phyloP scores from a whole-genome alignment of 495 filamentous ascomycete species.

The Recurvomyces mirabilis region DNA sequence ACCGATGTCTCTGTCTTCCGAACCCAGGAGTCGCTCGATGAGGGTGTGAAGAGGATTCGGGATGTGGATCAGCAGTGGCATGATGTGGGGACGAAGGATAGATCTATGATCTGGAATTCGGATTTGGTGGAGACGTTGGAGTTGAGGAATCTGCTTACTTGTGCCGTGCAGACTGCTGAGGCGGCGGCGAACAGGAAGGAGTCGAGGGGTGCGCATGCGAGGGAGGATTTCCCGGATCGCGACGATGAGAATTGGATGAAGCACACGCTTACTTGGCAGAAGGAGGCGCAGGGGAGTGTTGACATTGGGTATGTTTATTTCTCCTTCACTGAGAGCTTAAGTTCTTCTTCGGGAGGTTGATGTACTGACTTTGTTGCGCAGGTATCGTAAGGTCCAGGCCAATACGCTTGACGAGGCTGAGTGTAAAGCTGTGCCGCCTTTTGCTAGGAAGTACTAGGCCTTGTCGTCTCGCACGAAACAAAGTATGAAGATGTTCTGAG shows the following conservation, averaged over 20 bases:
- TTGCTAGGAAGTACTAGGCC: conserved; percentile 33
- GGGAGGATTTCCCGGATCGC: conserved; percentile 89
- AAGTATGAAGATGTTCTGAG: too few relatives aligned
- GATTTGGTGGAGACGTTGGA: conserved; percentile 95
- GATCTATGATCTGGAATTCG: conserved; percentile 99
- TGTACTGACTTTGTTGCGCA: too few relatives aligned
- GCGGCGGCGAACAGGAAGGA: conserved; percentile 85
- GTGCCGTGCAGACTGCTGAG: conserved; percentile 84
- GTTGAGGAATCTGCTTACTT: conserved; percentile 84
- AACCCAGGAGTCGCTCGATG: conserved; percentile 76
- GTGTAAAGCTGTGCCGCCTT: conserved; percentile 34
- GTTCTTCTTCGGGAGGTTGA: too few relatives aligned
- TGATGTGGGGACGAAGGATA: conserved; percentile 84
- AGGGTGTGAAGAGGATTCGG: conserved; percentile 65
- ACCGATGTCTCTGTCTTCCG: conserved; percentile 93
- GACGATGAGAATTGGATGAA: conserved; percentile 97
- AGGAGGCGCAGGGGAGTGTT: conserved; percentile 39
- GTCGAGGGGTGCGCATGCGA: conserved; percentile 85
- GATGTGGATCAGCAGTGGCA: conserved; percentile 66
- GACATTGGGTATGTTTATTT: too few relatives aligned
- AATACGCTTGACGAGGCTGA: conserved; percentile 34
- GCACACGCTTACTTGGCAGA: conserved; percentile 92
- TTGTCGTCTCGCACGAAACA: too few relatives aligned
- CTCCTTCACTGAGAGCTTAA: too few relatives aligned
- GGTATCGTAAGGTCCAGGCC: conserved; percentile 27